These are phyloP conservation scores for Cladosporium sp. DNA, from an alignment of 2,329 filamentous ascomycete genomes.

Conservation along the genomic window DNA sequence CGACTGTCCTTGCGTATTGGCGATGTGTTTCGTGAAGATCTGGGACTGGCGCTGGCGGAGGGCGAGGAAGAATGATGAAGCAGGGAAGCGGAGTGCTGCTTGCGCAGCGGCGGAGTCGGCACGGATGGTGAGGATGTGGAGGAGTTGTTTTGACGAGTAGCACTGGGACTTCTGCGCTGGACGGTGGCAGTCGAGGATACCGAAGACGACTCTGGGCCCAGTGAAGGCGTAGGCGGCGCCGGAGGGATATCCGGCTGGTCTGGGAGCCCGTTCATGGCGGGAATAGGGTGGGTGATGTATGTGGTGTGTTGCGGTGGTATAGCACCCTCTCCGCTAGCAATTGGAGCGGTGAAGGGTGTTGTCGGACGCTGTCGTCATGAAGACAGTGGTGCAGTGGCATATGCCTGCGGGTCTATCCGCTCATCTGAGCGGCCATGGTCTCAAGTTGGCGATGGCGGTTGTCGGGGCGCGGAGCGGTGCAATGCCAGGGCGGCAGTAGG, in stretches of 20 bases:
- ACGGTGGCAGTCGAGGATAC: slow-evolving; percentile 9
- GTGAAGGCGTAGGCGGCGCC: background rate
- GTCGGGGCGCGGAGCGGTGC: background rate
- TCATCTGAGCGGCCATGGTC: slow-evolving; percentile 8
- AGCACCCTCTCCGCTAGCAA: slow-evolving; percentile 2
- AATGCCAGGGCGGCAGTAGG: background rate
- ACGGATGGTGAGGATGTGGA: slow-evolving; percentile 17
- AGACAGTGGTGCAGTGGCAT: slow-evolving; percentile 9
- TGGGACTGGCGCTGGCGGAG: slow-evolving; percentile 39
- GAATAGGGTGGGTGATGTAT: background rate
- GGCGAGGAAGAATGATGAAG: slow-evolving; percentile 24
- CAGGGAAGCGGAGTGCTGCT: slow-evolving; percentile 27
- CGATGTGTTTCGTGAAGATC: slow-evolving; percentile 45
- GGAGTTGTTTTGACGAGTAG: slow-evolving; percentile 10
- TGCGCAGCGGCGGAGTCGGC: slow-evolving; percentile 16
- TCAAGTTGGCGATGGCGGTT: background rate
- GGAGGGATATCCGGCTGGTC: slow-evolving; percentile 1
- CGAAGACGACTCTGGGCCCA: slow-evolving; percentile 3
- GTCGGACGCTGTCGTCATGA: slow-evolving; percentile 3
- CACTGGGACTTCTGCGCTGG: slow-evolving; percentile 9
- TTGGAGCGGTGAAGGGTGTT: background rate
- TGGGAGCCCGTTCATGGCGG: slow-evolving; percentile 3
- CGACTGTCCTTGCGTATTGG: slow-evolving; percentile 45
- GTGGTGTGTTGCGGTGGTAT: slow-evolving; percentile 1
- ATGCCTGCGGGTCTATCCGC: slow-evolving; percentile 8